A percentile compares a stretch with the other conserved stretches of the same genome.
Conservation (phyloP, 305 asterid species). For the Rubia occidens region DNA sequence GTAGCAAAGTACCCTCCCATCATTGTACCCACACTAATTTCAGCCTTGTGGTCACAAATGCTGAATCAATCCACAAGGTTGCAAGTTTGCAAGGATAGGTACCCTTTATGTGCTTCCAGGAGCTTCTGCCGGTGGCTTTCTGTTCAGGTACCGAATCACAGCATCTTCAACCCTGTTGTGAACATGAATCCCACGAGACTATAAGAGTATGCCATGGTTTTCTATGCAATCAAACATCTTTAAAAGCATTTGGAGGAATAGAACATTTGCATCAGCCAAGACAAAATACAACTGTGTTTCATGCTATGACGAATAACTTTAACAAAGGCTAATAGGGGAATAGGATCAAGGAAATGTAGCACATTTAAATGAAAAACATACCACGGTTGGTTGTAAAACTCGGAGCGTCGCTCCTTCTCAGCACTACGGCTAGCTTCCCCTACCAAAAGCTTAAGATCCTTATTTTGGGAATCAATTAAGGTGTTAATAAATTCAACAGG, state of each 20-base stretch:
- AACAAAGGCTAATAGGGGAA: background rate
- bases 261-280: background rate
- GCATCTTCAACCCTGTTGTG: constrained; percentile 90
- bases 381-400: constrained; percentile 89
- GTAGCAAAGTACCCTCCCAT: background rate
- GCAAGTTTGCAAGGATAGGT: background rate
- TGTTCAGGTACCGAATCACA: constrained; percentile 81
- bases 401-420: constrained; percentile 84
- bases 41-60: background rate
- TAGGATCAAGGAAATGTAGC: background rate
- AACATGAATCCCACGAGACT: background rate
- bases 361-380: constrained; percentile 25
- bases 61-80: background rate
- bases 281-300: background rate
- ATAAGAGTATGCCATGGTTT: background rate
- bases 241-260: background rate
- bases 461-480: constrained; percentile 77
- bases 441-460: constrained; percentile 70
- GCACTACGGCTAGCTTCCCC: constrained; percentile 78
- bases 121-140: constrained; percentile 63
- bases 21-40: background rate
- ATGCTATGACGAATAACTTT: background rate
- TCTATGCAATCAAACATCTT: background rate
- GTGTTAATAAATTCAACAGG: constrained; percentile 86
- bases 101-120: constrained; percentile 40